Conservation (phyloP, 129 eudicot genomes). For the Pittosporum tobira region DNA sequence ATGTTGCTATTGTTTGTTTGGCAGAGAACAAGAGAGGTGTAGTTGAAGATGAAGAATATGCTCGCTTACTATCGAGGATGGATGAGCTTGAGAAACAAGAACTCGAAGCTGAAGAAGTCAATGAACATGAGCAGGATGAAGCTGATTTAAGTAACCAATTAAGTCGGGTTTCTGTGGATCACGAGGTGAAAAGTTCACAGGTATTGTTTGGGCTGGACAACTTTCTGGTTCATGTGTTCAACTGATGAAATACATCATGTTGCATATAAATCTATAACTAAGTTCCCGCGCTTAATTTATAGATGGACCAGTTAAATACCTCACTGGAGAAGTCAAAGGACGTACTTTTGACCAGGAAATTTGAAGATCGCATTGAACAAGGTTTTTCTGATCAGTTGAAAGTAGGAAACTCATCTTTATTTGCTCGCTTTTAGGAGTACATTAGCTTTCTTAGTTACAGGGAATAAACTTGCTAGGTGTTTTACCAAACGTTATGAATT, state of each 20-base stretch:
- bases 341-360: conserved; percentile 9
- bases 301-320: neutral
- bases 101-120: conserved; percentile 47
- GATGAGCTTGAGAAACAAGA: conserved; percentile 90
- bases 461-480: too few relatives aligned
- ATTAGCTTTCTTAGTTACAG: neutral
- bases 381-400: conserved; percentile 12
- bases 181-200: conserved; percentile 25
- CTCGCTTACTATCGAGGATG: conserved; percentile 50
- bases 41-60: conserved; percentile 65
- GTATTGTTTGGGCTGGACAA: conserved; percentile 11
- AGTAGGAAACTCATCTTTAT: conserved; percentile 17
- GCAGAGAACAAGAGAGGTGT: conserved; percentile 8
- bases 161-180: conserved; percentile 18
- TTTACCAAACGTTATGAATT: neutral
- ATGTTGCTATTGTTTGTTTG: neutral
- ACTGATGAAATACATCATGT: neutral
- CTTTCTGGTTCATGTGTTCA: conserved; percentile 4
- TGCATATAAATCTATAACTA: conserved; percentile 1
- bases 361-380: conserved; percentile 11
- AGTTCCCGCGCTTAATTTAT: neutral
- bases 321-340: conserved; percentile 15
- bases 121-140: conserved; percentile 28
- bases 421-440: neutral
- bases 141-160: conserved; percentile 19